phyloP scores from a whole-genome alignment of 2,329 filamentous ascomycete species.

The Colletotrichum limetticola region DNA sequence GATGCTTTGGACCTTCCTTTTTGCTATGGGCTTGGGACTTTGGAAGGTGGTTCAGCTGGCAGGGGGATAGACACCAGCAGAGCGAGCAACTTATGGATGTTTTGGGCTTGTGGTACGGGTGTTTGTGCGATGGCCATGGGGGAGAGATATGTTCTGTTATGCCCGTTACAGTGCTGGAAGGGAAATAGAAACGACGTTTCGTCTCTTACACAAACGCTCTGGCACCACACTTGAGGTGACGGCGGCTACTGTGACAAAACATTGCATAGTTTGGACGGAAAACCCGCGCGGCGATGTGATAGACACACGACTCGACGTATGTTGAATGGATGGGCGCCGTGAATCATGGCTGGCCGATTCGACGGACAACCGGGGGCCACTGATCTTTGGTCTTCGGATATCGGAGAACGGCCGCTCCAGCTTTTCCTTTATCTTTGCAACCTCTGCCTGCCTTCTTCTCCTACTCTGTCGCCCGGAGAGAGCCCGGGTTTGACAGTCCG shows the following conservation, averaged over 20 bases:
- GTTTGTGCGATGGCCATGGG: background rate
- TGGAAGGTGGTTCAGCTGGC: background rate
- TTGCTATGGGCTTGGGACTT: background rate
- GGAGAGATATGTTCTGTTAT: background rate
- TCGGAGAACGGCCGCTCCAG: slow-evolving; percentile 1
- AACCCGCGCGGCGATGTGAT: background rate
- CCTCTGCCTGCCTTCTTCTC: background rate
- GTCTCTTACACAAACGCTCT: background rate
- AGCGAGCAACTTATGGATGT: background rate
- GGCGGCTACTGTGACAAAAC: slow-evolving; percentile 17
- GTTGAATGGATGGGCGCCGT: background rate
- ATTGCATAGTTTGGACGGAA: slow-evolving; percentile 6
- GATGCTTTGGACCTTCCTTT: background rate
- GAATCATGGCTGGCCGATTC: background rate
- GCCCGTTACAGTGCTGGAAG: background rate
- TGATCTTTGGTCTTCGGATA: background rate
- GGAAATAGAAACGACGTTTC: slow-evolving; percentile 9
- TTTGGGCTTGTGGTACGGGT: background rate
- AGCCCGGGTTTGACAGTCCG: background rate
- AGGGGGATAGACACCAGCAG: background rate
- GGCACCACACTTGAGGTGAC: slow-evolving; percentile 14
- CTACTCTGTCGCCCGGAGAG: background rate
- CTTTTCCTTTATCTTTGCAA: background rate
- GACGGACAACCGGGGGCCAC: background rate
- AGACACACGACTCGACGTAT: background rate